A percentile compares a stretch with the other conserved stretches of the same genome.
Conservation (phyloP, 768 basidiomycete species). For the Clavulina sp. region DNA sequence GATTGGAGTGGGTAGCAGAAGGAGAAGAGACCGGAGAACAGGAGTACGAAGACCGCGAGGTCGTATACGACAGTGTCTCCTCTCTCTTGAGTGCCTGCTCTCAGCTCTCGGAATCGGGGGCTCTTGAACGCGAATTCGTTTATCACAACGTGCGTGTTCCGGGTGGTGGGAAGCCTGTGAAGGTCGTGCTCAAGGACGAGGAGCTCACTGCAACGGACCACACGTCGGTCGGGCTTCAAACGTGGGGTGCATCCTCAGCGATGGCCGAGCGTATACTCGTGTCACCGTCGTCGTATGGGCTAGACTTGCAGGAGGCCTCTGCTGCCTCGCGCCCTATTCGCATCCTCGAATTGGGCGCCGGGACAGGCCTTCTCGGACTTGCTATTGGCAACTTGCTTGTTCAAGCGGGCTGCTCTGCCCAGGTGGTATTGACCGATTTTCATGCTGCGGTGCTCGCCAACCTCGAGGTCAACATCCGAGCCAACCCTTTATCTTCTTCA, state of each 20-base stretch:
- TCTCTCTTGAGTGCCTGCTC: constrained; percentile 39
- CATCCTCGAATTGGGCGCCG: constrained; percentile 65
- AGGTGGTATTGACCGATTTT: constrained; percentile 56
- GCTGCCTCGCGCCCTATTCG: constrained; percentile 17
- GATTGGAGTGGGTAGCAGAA: constrained; percentile 5
- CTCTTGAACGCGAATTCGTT: not conserved
- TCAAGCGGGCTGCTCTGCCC: constrained; percentile 9
- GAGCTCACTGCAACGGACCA: constrained; percentile 46
- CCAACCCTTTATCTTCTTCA: constrained; percentile 26
- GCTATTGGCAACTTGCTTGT: constrained; percentile 33
- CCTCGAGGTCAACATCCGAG: constrained; percentile 37
- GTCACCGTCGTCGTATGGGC: constrained; percentile 8
- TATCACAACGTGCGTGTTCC: not conserved
- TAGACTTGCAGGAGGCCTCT: not conserved
- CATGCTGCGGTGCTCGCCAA: constrained; percentile 62
- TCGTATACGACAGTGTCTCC: constrained; percentile 37
- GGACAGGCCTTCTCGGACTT: constrained; percentile 68
- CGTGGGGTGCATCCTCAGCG: constrained; percentile 16
- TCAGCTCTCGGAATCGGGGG: constrained; percentile 18
- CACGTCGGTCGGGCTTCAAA: constrained; percentile 50
- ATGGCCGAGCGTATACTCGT: constrained; percentile 14
- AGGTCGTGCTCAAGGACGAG: constrained; percentile 28
- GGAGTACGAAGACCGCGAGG: constrained; percentile 20
- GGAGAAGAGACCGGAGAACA: constrained; percentile 10
- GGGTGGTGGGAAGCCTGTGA: not conserved